Percentiles rank a stretch among this genome's conserved stretches.
These are phyloP conservation scores for Lithospermum erythrorhizon DNA, from an alignment of 257 asterid species.

Conservation along the genomic window DNA sequence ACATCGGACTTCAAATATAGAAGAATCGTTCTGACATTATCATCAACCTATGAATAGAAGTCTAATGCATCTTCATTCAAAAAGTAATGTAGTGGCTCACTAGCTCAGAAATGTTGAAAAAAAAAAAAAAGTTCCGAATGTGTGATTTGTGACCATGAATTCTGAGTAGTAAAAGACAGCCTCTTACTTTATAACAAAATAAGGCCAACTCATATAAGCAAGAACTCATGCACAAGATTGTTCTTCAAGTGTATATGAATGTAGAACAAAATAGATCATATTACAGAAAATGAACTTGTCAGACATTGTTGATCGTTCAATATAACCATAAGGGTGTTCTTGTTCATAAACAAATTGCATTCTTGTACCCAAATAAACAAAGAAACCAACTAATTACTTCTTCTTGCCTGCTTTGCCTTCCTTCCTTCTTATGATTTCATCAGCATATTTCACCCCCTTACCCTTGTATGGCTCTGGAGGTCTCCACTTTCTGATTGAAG, in stretches of 20 bases:
- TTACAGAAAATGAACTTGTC: neutral
- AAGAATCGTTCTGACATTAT: too few relatives aligned
- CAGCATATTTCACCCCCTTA: slow-evolving; percentile 90
- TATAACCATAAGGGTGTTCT: neutral
- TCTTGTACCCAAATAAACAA: neutral
- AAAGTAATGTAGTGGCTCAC: too few relatives aligned
- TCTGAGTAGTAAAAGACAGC: too few relatives aligned
- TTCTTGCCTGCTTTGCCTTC: slow-evolving; percentile 99
- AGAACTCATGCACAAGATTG: neutral
- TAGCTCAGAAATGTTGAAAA: neutral
- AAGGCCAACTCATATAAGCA: neutral
- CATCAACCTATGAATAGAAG: too few relatives aligned
- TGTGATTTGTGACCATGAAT: too few relatives aligned
- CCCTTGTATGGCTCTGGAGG: slow-evolving; percentile 99
- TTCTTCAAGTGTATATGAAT: neutral
- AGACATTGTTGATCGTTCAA: neutral
- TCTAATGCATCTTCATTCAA: too few relatives aligned
- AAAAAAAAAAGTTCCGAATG: too few relatives aligned
- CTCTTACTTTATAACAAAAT: too few relatives aligned
- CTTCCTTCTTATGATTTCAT: slow-evolving; percentile 80
- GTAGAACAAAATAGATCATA: neutral
- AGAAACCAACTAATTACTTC: slow-evolving; percentile 23
- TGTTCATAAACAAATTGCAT: neutral
- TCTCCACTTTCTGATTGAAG: slow-evolving; percentile 91
- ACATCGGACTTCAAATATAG: too few relatives aligned